phyloP scores from a whole-genome alignment of 768 basidiomycete species.

The Neoboletus subvelutipes region DNA sequence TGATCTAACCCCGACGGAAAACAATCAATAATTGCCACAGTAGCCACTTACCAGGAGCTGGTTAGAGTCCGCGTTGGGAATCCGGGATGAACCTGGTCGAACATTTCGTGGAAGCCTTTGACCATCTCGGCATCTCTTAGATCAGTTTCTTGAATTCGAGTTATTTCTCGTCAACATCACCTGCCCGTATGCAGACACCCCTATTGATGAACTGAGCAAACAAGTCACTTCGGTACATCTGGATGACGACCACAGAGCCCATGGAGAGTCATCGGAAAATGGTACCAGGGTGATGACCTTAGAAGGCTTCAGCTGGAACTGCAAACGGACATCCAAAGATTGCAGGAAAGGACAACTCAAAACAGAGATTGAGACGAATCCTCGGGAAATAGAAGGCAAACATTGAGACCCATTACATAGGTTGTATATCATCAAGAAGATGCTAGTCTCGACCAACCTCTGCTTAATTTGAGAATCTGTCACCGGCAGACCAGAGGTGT shows the following conservation, averaged over 20 bases:
- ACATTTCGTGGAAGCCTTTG: conserved; percentile 28
- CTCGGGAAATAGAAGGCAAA: background rate
- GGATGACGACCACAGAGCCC: conserved; percentile 5
- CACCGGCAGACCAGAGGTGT: too few relatives aligned
- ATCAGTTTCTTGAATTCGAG: conserved; percentile 26
- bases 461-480: too few relatives aligned
- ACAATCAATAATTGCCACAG: background rate
- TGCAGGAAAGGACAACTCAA: conserved; percentile 2
- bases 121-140: conserved; percentile 20
- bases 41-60: conserved; percentile 8
- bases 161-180: conserved; percentile 6
- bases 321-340: background rate
- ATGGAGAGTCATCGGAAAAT: conserved; percentile 21
- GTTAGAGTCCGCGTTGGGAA: background rate
- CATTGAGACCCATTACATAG: conserved; percentile 1
- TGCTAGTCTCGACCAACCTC: too few relatives aligned
- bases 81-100: conserved; percentile 14
- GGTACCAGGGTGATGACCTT: conserved; percentile 20
- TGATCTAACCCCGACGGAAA: background rate
- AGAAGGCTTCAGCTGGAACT: conserved; percentile 8
- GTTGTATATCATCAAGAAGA: background rate
- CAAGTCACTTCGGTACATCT: conserved; percentile 20
- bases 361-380: background rate
- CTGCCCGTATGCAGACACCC: conserved; percentile 9
- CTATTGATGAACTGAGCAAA: conserved; percentile 23